Percentiles rank a stretch among this genome's conserved stretches.
Conservation (phyloP, 345 rosid species). For the Salix suchowensis region DNA sequence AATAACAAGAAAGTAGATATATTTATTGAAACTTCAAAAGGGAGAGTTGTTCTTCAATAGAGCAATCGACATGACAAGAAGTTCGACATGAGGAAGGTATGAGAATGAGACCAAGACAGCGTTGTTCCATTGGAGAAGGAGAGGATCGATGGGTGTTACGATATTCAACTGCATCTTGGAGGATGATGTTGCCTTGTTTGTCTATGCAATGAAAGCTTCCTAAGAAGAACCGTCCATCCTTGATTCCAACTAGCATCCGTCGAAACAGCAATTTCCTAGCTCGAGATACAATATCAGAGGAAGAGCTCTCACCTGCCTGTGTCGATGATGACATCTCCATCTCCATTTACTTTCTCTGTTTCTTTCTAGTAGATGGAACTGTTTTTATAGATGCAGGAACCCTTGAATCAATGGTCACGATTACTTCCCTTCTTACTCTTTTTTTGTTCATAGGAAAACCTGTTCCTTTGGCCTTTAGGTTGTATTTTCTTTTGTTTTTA, state of each 20-base stretch:
- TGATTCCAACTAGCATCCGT: constrained; percentile 72
- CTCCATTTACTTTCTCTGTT: background rate
- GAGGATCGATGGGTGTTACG: constrained; percentile 67
- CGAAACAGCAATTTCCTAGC: constrained; percentile 62
- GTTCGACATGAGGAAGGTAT: constrained; percentile 61
- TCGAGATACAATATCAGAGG: constrained; percentile 32
- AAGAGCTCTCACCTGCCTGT: constrained; percentile 22
- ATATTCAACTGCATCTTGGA: constrained; percentile 83
- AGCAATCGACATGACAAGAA: constrained; percentile 62
- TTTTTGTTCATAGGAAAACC: too few relatives aligned
- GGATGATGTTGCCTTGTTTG: constrained; percentile 88
- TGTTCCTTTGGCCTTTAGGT: too few relatives aligned
- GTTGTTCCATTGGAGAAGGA: constrained; percentile 80
- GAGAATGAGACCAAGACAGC: constrained; percentile 79
- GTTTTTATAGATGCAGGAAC: background rate
- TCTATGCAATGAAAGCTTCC: constrained; percentile 88
- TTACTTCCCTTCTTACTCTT: too few relatives aligned
- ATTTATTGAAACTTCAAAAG: constrained; percentile 26
- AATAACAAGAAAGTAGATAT: background rate
- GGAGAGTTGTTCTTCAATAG: constrained; percentile 33
- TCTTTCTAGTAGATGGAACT: background rate
- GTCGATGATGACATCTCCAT: background rate
- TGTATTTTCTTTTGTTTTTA: too few relatives aligned
- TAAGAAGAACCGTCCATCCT: constrained; percentile 85
- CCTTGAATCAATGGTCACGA: background rate